Base-by-base conservation (phyloP, 2,329 filamentous ascomycete species). In the Aspergillus proliferans region DNA sequence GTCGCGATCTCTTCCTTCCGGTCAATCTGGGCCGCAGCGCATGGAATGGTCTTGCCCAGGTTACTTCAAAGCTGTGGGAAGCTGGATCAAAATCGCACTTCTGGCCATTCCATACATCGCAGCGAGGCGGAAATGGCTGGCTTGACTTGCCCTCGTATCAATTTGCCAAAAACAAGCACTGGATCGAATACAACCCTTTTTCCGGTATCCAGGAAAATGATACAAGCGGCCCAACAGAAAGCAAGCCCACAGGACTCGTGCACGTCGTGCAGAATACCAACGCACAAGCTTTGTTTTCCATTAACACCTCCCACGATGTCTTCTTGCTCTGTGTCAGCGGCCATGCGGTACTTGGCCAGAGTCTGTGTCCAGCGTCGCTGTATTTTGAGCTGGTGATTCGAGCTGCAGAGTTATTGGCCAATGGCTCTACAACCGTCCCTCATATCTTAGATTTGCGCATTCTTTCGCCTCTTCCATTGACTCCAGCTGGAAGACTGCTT, bases 111-210 rank as follows among this genome's bases (percentile, higher is more conserved):
- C 56, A 66, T 39, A 24, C 24, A 1, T 7, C 21, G 1, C 62
- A 69, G 47, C 59, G 46, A 34, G n/a, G 18, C 3, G 48, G 56
- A 0, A 63, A 62, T 38, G 38, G 38, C 2, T 45, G 40, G 1
- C 2, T 67, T 1, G 26, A 53, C n/a, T 49, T 70, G 2, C 68
- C 67, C 3, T 60, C 66, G 2, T 70, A 70, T 49, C 68, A 70
- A 43, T 70, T 71, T 40, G 60, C 66, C 36, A 64, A 65, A 46
- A 52, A 51, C 0, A 40, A 46, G 2, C 65, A 70, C 42, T 71
- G 68, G 68, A 30, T 65, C 19, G 54, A 58, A 10, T 53, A 55
- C 26, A 55, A 50, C 22, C 45, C 43, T 6, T 30, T 30, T 10
- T 6, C 10, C 26, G 26, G 10, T 6, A 30, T 6, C 6, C 6